Evolutionary conservation across 805 yeast species (phyloP).

Genomic region (Millerozyma miso): DNA sequence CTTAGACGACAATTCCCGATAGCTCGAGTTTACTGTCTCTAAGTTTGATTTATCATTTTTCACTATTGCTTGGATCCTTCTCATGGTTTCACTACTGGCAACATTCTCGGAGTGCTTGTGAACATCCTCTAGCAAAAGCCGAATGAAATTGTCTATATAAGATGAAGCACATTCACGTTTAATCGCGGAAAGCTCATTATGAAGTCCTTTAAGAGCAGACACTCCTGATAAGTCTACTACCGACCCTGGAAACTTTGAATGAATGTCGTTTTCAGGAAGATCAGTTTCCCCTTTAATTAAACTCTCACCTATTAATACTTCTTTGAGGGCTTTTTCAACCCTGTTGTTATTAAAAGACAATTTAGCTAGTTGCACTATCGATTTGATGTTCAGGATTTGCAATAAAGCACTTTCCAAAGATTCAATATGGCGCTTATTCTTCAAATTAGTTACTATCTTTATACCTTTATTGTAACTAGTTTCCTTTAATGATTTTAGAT

Average conservation of each 20-base stretch:
- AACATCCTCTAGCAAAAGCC: slow-evolving; percentile 57
- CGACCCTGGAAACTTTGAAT: slow-evolving; percentile 27
- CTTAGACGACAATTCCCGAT: slow-evolving; percentile 32
- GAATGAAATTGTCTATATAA: slow-evolving; percentile 56
- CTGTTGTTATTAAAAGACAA: slow-evolving; percentile 40
- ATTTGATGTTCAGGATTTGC: slow-evolving; percentile 43
- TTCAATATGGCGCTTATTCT: slow-evolving; percentile 55
- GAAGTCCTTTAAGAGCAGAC: slow-evolving; percentile 48
- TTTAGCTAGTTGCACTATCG: slow-evolving; percentile 31
- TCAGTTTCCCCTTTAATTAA: slow-evolving; percentile 37
- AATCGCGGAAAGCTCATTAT: slow-evolving; percentile 50
- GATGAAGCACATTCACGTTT: slow-evolving; percentile 65
- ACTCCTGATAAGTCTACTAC: slow-evolving; percentile 39
- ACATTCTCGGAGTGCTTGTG: slow-evolving; percentile 51
- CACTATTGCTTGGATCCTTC: slow-evolving; percentile 31
- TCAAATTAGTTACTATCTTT: slow-evolving; percentile 44
- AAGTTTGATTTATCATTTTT: slow-evolving; percentile 18
- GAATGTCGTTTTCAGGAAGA: slow-evolving; percentile 9
- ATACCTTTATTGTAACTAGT: slow-evolving; percentile 50
- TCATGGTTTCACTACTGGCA: slow-evolving; percentile 45
- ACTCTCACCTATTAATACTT: slow-evolving; percentile 53
- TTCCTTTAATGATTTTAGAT: slow-evolving; percentile 44
- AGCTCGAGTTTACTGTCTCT: slow-evolving; percentile 27
- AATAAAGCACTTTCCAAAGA: slow-evolving; percentile 57
- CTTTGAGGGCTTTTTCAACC: slow-evolving; percentile 52